Percentiles rank a stretch among this genome's conserved stretches.
These are phyloP conservation scores for Solanum hybrid DNA, from an alignment of 305 asterid genomes.

Conservation along the genomic window DNA sequence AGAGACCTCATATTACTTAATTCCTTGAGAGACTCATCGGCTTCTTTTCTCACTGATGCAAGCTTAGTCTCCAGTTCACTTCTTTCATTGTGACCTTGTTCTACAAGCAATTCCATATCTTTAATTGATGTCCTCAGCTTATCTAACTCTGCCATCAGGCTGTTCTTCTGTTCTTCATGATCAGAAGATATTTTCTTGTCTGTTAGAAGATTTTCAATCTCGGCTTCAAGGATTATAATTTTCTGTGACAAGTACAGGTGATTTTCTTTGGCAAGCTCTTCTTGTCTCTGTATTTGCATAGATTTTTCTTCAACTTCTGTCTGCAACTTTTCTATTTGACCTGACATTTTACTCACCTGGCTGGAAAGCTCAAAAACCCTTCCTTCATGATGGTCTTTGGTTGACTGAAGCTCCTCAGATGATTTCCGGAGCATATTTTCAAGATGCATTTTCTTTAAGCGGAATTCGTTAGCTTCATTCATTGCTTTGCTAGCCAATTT, in stretches of 20 bases:
- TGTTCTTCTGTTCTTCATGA: slow-evolving; percentile 31
- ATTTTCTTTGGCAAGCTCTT: slow-evolving; percentile 36
- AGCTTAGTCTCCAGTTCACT: slow-evolving; percentile 38
- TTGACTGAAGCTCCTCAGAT: slow-evolving; percentile 38
- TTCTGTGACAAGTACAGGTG: slow-evolving; percentile 33
- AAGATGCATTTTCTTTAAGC: slow-evolving; percentile 40
- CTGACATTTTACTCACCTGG: slow-evolving; percentile 30
- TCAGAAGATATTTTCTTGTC: slow-evolving; percentile 31
- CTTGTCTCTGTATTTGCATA: slow-evolving; percentile 37
- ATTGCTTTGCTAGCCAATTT: slow-evolving; percentile 68
- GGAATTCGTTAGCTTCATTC: slow-evolving; percentile 71
- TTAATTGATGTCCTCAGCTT: slow-evolving; percentile 32
- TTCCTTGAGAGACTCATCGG: slow-evolving; percentile 38
- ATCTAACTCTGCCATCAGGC: slow-evolving; percentile 32
- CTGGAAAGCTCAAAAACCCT: slow-evolving; percentile 40
- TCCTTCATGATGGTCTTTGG: slow-evolving; percentile 35
- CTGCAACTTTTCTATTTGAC: slow-evolving; percentile 37
- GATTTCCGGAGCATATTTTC: slow-evolving; percentile 51
- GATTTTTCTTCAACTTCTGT: slow-evolving; percentile 37
- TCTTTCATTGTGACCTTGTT: slow-evolving; percentile 40
- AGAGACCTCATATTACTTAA: slow-evolving; percentile 27
- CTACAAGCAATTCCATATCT: slow-evolving; percentile 39
- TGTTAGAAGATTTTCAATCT: slow-evolving; percentile 22
- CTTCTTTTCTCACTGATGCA: slow-evolving; percentile 29
- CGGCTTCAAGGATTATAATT: slow-evolving; percentile 39